Evolutionary conservation across 495 filamentous ascomycete genomes (phyloP), one percentile per base, ranked within the genome.

Genomic region (Astrothelium macrocarpum): DNA sequence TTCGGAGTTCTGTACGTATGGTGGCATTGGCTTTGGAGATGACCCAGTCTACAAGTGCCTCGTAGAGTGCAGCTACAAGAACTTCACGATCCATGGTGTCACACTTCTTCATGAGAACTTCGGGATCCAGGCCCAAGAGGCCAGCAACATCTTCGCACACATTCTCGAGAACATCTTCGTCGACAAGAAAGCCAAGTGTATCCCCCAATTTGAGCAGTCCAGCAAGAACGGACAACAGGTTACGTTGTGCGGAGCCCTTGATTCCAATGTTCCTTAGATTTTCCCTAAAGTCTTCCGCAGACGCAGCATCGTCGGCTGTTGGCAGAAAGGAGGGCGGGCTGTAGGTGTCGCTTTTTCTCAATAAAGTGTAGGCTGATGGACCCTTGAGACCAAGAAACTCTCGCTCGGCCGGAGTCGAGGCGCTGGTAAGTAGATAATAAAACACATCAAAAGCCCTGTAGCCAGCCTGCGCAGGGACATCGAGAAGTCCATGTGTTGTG

Each of bases 401-500:
- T 42, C 91, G 82, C 77, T 98, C 94, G 0, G 91, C 90, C 1
- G 87, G 88, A 1, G 91, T 95, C 0, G 94, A 95, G 16, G 90
- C 87, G 31, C 88, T 90, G 0, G 92, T 95, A 26, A 96, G 80
- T 2, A 98, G 84, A 67, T 97, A 97, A 76, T 98, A 98, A 74
- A 97, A 98, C 31, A 92, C 95, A 71, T 98, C 92, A 69, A 97
- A 98, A n/a, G 93, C 94, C 63, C 94, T 86, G 71, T 89, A 91
- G 25, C 95, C 94, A 7, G 84, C 64, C 71, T 95, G 85, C 0
- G 84, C 73, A 0, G 94, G 90, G 29, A 97, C 82, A 42, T 90
- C 84, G 31, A 97, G 80, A 26, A 98, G 79, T 26, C 94, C 94
- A 64, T 85, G 84, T 12, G 79, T 74, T 9, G 91, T 91, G 73